Evolutionary conservation across 2,329 filamentous ascomycete species (phyloP).

Genomic region (Colletotrichum sp.): DNA sequence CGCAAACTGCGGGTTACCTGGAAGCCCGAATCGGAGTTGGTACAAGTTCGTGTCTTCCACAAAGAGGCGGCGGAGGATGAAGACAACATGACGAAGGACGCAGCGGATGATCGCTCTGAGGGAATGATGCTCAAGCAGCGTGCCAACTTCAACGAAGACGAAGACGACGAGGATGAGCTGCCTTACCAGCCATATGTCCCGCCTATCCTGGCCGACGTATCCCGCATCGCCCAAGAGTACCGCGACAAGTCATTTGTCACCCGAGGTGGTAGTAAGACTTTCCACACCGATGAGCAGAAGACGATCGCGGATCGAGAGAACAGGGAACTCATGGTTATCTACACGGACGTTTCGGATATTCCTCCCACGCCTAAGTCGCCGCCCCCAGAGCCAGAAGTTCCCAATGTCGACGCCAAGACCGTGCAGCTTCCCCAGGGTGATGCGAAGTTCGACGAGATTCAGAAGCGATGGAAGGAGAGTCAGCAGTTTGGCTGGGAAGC

Average conservation of each 20-base stretch:
- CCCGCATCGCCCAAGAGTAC: constrained; percentile 48
- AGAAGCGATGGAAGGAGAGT: constrained; percentile 53
- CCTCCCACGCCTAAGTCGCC: constrained; percentile 63
- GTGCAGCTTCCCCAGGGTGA: constrained; percentile 43
- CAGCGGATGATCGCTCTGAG: constrained; percentile 74
- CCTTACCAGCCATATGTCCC: constrained; percentile 59
- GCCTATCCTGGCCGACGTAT: constrained; percentile 52
- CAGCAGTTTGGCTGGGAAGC: constrained; percentile 47
- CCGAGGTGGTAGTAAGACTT: constrained; percentile 55
- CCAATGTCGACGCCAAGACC: constrained; percentile 30
- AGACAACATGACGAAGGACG: constrained; percentile 73
- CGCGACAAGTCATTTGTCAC: constrained; percentile 57
- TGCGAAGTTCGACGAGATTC: constrained; percentile 52
- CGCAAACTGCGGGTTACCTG: constrained; percentile 74
- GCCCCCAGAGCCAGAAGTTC: constrained; percentile 34
- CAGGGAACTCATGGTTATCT: constrained; percentile 66
- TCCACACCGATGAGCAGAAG: constrained; percentile 62
- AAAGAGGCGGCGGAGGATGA: constrained; percentile 76
- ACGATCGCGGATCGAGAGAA: constrained; percentile 62
- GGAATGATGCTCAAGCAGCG: constrained; percentile 71
- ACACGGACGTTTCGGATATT: constrained; percentile 59
- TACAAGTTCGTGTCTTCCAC: constrained; percentile 71
- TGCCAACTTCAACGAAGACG: constrained; percentile 52
- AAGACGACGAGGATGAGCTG: constrained; percentile 61
- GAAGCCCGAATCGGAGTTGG: constrained; percentile 70